These are phyloP conservation scores for Dictyostelium purpureum DNA, from an alignment of 78 protist species.

Conservation along the genomic window DNA sequence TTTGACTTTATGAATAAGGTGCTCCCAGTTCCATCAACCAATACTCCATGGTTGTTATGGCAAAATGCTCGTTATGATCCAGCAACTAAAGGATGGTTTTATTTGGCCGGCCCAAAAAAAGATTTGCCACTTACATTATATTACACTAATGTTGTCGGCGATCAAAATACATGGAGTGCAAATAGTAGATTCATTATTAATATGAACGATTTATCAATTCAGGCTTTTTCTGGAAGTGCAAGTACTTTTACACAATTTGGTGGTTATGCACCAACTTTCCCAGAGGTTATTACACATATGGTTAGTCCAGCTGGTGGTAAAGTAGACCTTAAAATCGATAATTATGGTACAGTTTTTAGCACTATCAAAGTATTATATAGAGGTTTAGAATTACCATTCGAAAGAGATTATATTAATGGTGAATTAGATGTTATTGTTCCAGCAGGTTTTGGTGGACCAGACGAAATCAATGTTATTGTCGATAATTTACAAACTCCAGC, in stretches of 20 bases:
- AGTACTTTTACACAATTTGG: slow-evolving; percentile 21
- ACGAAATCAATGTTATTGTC: background rate
- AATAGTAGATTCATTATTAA: background rate
- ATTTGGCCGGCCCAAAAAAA: background rate
- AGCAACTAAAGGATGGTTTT: background rate
- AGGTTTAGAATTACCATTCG: background rate
- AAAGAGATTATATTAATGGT: background rate
- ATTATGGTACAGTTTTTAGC: slow-evolving; percentile 42
- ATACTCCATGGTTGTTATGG: background rate
- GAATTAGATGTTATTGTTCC: slow-evolving; percentile 7
- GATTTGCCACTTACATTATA: background rate
- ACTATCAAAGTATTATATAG: background rate
- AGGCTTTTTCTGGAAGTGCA: background rate
- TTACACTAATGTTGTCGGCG: background rate
- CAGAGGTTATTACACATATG: background rate
- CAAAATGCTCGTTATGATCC: background rate
- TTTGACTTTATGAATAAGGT: background rate
- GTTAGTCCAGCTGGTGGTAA: background rate
- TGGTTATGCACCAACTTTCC: background rate
- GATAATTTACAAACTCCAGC: background rate
- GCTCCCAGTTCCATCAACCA: background rate
- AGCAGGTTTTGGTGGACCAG: slow-evolving; percentile 34
- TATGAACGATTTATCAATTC: background rate
- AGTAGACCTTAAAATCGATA: slow-evolving; percentile 5
- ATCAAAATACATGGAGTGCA: background rate